Evolutionary conservation across 441 rosid species (phyloP).

Genomic region (Populus hybrid): DNA sequence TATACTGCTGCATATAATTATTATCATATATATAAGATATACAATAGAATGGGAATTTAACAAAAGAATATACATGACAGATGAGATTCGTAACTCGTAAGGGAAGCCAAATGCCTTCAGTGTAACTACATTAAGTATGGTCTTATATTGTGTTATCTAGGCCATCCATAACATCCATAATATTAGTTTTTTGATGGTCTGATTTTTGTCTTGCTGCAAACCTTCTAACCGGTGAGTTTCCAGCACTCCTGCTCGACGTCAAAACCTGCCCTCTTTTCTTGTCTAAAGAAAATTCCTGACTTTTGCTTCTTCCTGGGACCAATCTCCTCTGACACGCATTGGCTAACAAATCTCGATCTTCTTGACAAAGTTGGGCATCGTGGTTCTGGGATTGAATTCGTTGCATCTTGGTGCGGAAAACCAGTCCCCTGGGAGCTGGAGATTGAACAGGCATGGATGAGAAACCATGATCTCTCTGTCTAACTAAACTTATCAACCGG

Average conservation of each 20-base stretch:
- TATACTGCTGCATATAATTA: not conserved
- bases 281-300: slow-evolving; percentile 50
- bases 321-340: slow-evolving; percentile 36
- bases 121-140: not conserved
- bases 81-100: slow-evolving; percentile 1
- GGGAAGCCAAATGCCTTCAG: not conserved
- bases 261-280: slow-evolving; percentile 33
- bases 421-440: slow-evolving; percentile 26
- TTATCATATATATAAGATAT: not conserved
- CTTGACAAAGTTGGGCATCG: slow-evolving; percentile 42
- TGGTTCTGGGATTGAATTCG: slow-evolving; percentile 25
- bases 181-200: slow-evolving; percentile 24
- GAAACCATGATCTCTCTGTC: slow-evolving; percentile 39
- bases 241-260: slow-evolving; percentile 56
- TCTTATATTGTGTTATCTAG: slow-evolving; percentile 30
- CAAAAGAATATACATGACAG: slow-evolving; percentile 13
- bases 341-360: slow-evolving; percentile 51
- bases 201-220: slow-evolving; percentile 12
- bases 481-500: slow-evolving; percentile 48
- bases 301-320: slow-evolving; percentile 60
- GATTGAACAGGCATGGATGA: slow-evolving; percentile 25
- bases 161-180: slow-evolving; percentile 63
- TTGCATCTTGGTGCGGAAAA: slow-evolving; percentile 30
- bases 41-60: slow-evolving; percentile 15
- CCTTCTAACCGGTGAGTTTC: slow-evolving; percentile 47